Evolutionary conservation across 495 filamentous ascomycete genomes (phyloP), one percentile per base, ranked within the genome.

Genomic region (Amorphotheca resinae): DNA sequence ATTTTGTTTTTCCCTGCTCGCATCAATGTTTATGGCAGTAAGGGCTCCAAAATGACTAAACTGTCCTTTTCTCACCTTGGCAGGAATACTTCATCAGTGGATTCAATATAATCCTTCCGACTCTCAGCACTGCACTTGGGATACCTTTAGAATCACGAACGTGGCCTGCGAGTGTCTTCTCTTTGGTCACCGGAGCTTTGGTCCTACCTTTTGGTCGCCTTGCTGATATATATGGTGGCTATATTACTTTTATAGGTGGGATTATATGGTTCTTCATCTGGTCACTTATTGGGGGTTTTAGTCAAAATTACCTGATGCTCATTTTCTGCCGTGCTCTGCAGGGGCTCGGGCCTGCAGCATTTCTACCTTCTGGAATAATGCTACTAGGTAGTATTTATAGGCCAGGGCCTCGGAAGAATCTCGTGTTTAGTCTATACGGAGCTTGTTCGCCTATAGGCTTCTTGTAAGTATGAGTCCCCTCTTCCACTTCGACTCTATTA

Each of bases 51-150:
- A n/a, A n/a, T n/a, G n/a, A n/a, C n/a, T n/a, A n/a, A 12, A 30
- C 25, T 30, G 33, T 35, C 7, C 14, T 14, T 35, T 14, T n/a
- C 33, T 7, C 7, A 15, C 5, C 38, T 7, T 16, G 33, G 30
- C n/a, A 64, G 64, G 73, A 91, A 63, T 93, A 83, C 61, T 86
- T 84, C 54, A 76, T 87, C 34, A 82, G 77, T 21, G 86, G 85
- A 31, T 93, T 87, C 59, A 87, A 82, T 53, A 73, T 89, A 48
- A 66, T 93, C 34, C 61, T 87, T 1, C 85, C 86, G 7, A 72
- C 72, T 0, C 53, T 93, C 6, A 62, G 76, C 18, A 50, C 59
- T n/a, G 68, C 75, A 12, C 67, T 88, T 3, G 38, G 72, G 9
- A 84, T 91, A 22, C 77, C 82, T 0, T 50, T 64, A 8, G 59